Evolutionary conservation across 306 rosid species (phyloP).

Genomic region (Lagenaria siceraria): DNA sequence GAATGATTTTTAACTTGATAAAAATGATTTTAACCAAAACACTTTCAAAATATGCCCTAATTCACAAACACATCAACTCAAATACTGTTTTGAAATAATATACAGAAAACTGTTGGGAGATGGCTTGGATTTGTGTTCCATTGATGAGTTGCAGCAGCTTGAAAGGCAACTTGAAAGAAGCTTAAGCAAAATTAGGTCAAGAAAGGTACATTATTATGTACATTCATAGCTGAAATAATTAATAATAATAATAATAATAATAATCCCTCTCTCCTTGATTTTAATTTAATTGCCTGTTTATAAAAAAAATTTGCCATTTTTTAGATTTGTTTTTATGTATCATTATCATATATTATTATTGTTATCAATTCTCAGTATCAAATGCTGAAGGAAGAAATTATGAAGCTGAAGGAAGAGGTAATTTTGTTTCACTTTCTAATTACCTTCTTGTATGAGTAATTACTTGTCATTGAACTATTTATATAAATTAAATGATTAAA

Average conservation of each 20-base stretch:
- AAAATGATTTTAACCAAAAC: background rate
- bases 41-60: background rate
- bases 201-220: slow-evolving; percentile 35
- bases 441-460: background rate
- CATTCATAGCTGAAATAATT: background rate
- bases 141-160: slow-evolving; percentile 45
- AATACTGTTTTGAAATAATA: background rate
- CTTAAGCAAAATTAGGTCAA: slow-evolving; percentile 63
- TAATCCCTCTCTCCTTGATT: background rate
- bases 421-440: background rate
- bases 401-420: slow-evolving; percentile 62
- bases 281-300: background rate
- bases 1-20: too few relatives aligned
- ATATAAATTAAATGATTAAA: background rate
- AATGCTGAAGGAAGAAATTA: slow-evolving; percentile 47
- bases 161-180: slow-evolving; percentile 66
- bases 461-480: too few relatives aligned
- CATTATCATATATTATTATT: background rate
- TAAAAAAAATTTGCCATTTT: background rate
- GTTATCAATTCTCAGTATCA: slow-evolving; percentile 30
- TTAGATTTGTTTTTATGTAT: background rate
- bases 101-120: slow-evolving; percentile 75
- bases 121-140: slow-evolving; percentile 42
- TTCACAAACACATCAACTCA: background rate
- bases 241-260: too few relatives aligned